These are phyloP conservation scores for Aspergillus sp. DNA, from an alignment of 2,329 filamentous ascomycete genomes.

Conservation along the genomic window DNA sequence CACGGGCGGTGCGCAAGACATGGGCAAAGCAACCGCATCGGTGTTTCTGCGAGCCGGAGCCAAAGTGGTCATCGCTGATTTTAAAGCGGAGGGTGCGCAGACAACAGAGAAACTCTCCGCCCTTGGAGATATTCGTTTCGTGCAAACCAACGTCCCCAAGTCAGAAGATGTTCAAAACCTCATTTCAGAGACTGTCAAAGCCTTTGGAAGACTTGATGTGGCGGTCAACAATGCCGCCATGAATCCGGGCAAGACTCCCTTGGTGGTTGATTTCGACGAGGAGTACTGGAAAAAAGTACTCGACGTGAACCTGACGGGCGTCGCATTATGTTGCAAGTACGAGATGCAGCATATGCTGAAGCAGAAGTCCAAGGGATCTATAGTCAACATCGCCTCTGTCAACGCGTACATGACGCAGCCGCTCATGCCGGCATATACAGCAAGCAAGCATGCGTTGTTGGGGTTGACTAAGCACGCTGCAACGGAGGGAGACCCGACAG, in stretches of 20 bases:
- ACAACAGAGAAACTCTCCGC: conserved; percentile 8
- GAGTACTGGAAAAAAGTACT: conserved; percentile 39
- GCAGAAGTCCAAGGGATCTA: conserved; percentile 26
- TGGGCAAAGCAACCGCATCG: conserved; percentile 30
- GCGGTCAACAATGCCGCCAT: conserved; percentile 46
- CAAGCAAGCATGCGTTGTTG: conserved; percentile 45
- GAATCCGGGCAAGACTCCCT: conserved; percentile 20
- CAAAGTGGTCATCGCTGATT: conserved; percentile 74
- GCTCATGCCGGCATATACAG: conserved; percentile 43
- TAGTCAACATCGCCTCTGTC: conserved; percentile 46
- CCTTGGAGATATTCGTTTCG: conserved; percentile 22
- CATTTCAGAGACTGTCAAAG: conserved; percentile 31
- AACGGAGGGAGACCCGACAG: conserved; percentile 30
- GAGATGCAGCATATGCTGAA: conserved; percentile 44
- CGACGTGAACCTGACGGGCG: conserved; percentile 42
- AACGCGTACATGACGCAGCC: conserved; percentile 36
- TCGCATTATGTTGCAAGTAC: conserved; percentile 43
- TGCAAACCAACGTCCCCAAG: conserved; percentile 28
- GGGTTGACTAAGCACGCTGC: conserved; percentile 44
- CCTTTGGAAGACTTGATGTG: conserved; percentile 42
- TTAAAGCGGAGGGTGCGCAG: conserved; percentile 53
- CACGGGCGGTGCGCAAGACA: conserved; percentile 30
- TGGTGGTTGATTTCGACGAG: conserved; percentile 37
- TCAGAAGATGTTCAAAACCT: conserved; percentile 31
- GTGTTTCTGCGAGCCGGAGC: conserved; percentile 78